Evolutionary conservation across 2,329 filamentous ascomycete species (phyloP), one percentile per base, ranked within the genome.

Genomic region (Ascomycota sp.): DNA sequence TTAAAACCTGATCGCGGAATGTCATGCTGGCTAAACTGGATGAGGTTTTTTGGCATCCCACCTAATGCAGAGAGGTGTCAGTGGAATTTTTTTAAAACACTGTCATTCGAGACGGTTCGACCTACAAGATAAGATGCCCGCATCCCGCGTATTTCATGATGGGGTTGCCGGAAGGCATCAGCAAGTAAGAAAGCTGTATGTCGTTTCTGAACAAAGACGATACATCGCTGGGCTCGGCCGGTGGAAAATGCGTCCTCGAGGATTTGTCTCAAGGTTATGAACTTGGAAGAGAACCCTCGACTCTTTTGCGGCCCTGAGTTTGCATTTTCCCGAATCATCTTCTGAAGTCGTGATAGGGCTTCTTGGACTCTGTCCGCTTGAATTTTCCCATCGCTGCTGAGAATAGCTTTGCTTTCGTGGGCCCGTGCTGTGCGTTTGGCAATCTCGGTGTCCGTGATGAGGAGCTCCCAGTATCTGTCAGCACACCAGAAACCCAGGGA

Each of bases 401-500:
- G 37, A 10, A 41, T 43, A 6, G 54, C 50, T 6, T 53, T 50
- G 38, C 64, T 63, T 2, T 65, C 25, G 7, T 35, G 30, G 2
- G 33, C 36, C 31, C 33, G 58, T 36, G 66, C 61, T 33, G 76
- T 65, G 2, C 81, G 56, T 40, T 69, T 77, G 4, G 59, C 57
- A 0, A 68, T 54, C 37, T 76, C 67, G 3, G 70, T 59, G 6
- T 79, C 68, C 0, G 64, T 62, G 16, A 92, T 59, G 9, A 69
- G 66, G 26, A 81, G 64, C 35, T 66, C 61, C 83, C 83, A 92
- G 37, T 81, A 73, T 33, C 72, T 62, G 47, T 98, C 83, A 1
- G 82, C 72, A 42, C 78, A 80, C 86, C 89, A 95, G 3, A 64
- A 55, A 1, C 89, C 89, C 4, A 95, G 61, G 30, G 76, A 64